A percentile compares a stretch with the other conserved stretches of the same genome.
These are phyloP conservation scores for Fusarium coffeatum DNA, from an alignment of 2,329 filamentous ascomycete species.

Conservation along the genomic window DNA sequence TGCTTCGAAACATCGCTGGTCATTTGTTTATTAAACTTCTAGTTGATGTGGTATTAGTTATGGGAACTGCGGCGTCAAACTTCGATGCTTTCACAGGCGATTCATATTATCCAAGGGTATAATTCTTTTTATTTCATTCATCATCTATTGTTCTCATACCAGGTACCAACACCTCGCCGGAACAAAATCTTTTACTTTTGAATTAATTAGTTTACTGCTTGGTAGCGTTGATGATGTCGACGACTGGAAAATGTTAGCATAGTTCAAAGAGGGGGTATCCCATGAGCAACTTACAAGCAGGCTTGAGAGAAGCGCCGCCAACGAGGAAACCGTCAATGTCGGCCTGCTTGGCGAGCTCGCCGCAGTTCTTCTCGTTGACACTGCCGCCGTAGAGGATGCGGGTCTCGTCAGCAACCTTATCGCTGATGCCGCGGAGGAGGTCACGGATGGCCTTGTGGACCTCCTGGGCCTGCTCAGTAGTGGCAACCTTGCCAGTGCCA, in stretches of 20 bases:
- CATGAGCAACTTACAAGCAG: constrained; percentile 76
- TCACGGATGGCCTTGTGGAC: constrained; percentile 91
- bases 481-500: constrained; percentile 93
- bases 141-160: constrained; percentile 34
- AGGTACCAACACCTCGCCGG: constrained; percentile 13
- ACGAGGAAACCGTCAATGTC: constrained; percentile 99
- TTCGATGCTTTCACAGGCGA: background rate
- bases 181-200: constrained; percentile 32
- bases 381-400: constrained; percentile 96
- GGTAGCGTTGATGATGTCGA: constrained; percentile 69
- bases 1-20: constrained; percentile 1
- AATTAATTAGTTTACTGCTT: constrained; percentile 56
- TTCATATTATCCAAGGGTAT: constrained; percentile 34
- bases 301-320: constrained; percentile 95
- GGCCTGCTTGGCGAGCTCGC: constrained; percentile 87
- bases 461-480: constrained; percentile 90
- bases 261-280: constrained; percentile 8
- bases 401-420: constrained; percentile 83
- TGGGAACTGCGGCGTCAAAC: too few species aligned
- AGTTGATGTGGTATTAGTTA: background rate
- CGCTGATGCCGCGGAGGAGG: constrained; percentile 84
- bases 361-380: constrained; percentile 98
- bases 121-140: constrained; percentile 43
- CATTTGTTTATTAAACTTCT: background rate
- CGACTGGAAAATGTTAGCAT: constrained; percentile 53